Evolutionary conservation across 2,329 filamentous ascomycete genomes (phyloP).

Genomic region (Ophiostoma sp.): DNA sequence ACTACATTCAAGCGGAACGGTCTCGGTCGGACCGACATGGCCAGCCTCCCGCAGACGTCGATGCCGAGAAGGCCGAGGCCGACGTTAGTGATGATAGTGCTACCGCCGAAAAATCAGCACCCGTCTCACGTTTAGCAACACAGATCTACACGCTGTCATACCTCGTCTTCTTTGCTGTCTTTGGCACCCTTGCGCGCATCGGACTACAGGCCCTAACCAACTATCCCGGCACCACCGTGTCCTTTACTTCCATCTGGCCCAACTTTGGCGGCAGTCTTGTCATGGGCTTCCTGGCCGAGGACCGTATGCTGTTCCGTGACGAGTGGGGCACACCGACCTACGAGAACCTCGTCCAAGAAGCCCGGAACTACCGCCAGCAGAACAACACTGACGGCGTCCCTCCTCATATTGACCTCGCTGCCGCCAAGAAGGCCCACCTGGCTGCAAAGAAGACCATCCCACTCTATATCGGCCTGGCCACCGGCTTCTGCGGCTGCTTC

Average conservation of each 20-base stretch:
- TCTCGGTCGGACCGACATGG: slow-evolving; percentile 10
- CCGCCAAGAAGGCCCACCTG: slow-evolving; percentile 53
- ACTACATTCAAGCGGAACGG: slow-evolving; percentile 26
- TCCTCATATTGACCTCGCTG: slow-evolving; percentile 23
- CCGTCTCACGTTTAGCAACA: slow-evolving; percentile 48
- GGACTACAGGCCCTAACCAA: slow-evolving; percentile 73
- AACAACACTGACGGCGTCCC: not conserved
- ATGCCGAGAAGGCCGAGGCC: not conserved
- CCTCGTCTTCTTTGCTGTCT: slow-evolving; percentile 75
- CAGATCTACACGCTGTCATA: slow-evolving; percentile 71
- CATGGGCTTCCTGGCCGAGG: slow-evolving; percentile 69
- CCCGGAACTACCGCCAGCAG: slow-evolving; percentile 25
- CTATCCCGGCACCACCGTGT: slow-evolving; percentile 71
- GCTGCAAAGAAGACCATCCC: slow-evolving; percentile 79
- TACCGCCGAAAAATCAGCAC: not conserved
- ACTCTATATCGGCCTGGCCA: slow-evolving; percentile 64
- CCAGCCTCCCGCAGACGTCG: not conserved
- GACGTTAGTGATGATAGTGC: not conserved
- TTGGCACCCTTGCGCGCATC: slow-evolving; percentile 77
- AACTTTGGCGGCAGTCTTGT: slow-evolving; percentile 77
- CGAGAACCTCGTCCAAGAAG: slow-evolving; percentile 31
- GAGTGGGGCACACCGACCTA: slow-evolving; percentile 51
- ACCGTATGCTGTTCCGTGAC: slow-evolving; percentile 31
- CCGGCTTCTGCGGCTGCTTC: slow-evolving; percentile 66
- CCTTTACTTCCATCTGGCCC: slow-evolving; percentile 75